These are phyloP conservation scores for Zymoseptoria ardabiliae DNA, from an alignment of 2,329 filamentous ascomycete species.

Conservation along the genomic window DNA sequence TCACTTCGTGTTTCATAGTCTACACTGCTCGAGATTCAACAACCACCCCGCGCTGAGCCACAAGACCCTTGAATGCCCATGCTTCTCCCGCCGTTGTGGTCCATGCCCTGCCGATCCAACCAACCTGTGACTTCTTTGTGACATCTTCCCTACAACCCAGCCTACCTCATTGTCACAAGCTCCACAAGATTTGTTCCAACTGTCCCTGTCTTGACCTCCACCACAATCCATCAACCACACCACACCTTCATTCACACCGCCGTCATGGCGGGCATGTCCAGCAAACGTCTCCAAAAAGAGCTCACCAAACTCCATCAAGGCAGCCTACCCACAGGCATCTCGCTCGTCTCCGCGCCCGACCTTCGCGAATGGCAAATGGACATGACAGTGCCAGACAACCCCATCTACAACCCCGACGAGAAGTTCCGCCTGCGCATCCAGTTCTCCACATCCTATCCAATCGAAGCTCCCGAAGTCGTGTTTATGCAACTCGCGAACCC, in stretches of 20 bases:
- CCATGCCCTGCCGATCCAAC: not conserved
- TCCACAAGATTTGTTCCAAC: not conserved
- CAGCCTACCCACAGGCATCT: constrained; percentile 60
- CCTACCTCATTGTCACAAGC: not conserved
- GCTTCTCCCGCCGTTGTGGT: not conserved
- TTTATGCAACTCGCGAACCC: constrained; percentile 58
- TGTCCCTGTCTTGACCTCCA: not conserved
- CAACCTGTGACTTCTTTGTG: not conserved
- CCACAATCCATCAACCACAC: not conserved
- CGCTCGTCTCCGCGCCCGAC: constrained; percentile 71
- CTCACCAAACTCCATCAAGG: constrained; percentile 49
- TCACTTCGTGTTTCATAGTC: not conserved
- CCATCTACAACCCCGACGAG: constrained; percentile 67
- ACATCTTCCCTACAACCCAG: not conserved
- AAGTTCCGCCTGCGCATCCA: constrained; percentile 79
- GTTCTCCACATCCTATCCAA: constrained; percentile 80
- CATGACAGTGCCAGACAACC: constrained; percentile 88
- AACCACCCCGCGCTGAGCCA: not conserved
- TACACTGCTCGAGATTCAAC: not conserved
- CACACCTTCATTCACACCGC: not conserved
- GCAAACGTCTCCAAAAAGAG: constrained; percentile 44
- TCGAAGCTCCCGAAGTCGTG: constrained; percentile 91
- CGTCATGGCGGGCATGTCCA: constrained; percentile 29
- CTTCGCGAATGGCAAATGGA: constrained; percentile 89
- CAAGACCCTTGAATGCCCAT: not conserved